Evolutionary conservation across 192 early-diverging fungal genomes (phyloP).

Genomic region (Podila minutissima): DNA sequence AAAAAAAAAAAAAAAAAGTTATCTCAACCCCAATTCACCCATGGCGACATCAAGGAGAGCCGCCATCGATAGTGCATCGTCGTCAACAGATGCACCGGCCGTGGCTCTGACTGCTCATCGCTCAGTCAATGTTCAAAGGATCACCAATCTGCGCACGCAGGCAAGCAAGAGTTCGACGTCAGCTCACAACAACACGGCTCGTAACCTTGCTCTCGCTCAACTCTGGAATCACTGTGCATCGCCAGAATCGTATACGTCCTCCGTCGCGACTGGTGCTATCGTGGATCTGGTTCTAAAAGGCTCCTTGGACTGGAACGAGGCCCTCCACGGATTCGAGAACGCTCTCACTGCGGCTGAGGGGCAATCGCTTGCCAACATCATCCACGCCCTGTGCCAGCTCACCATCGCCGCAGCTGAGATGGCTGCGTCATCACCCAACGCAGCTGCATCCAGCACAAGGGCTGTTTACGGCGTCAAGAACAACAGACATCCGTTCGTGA

Average conservation of each 20-base stretch:
- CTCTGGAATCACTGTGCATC: slow-evolving; percentile 46
- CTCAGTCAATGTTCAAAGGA: slow-evolving; percentile 38
- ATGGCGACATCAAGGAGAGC: too few species aligned
- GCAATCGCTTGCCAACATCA: slow-evolving; percentile 31
- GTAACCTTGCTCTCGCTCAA: slow-evolving; percentile 29
- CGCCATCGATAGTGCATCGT: not conserved
- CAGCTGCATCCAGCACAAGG: slow-evolving; percentile 2
- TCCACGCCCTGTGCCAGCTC: slow-evolving; percentile 27
- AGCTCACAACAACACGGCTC: slow-evolving; percentile 6
- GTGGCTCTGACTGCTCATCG: slow-evolving; percentile 11
- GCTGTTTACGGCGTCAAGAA: slow-evolving; percentile 31
- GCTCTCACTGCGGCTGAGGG: slow-evolving; percentile 24
- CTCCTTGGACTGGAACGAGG: slow-evolving; percentile 30
- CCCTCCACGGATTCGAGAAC: slow-evolving; percentile 44
- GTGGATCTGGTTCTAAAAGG: slow-evolving; percentile 19
- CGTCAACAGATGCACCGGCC: not conserved
- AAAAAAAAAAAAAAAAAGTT: too few species aligned
- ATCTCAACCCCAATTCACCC: too few species aligned
- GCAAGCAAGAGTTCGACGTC: not conserved
- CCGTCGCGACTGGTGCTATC: slow-evolving; percentile 25
- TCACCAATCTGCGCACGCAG: slow-evolving; percentile 12
- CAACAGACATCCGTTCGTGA: slow-evolving; percentile 44
- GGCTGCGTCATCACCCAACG: not conserved
- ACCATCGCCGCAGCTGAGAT: slow-evolving; percentile 26
- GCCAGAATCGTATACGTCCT: slow-evolving; percentile 23